phyloP scores from a whole-genome alignment of 2,329 filamentous ascomycete species.

The Clonostachys solani region DNA sequence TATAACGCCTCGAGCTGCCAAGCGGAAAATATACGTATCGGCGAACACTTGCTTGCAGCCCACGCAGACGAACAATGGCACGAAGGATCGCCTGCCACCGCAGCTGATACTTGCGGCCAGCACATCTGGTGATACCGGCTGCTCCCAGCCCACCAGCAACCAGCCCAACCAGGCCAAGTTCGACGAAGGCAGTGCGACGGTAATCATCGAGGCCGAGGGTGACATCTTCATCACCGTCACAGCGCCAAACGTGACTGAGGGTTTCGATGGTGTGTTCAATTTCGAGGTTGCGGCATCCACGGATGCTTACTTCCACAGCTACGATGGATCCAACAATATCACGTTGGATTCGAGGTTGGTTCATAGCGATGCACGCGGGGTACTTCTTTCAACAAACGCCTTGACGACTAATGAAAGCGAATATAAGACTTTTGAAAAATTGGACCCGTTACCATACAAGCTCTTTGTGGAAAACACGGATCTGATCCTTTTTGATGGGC shows the following conservation, averaged over 20 bases:
- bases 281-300: slow-evolving; percentile 80
- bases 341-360: slow-evolving; percentile 65
- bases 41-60: slow-evolving; percentile 82
- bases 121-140: slow-evolving; percentile 27
- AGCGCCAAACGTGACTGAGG: slow-evolving; percentile 59
- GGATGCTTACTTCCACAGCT: slow-evolving; percentile 72
- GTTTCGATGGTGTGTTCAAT: slow-evolving; percentile 65
- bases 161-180: slow-evolving; percentile 37
- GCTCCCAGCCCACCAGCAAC: slow-evolving; percentile 14
- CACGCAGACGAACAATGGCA: slow-evolving; percentile 9
- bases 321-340: slow-evolving; percentile 27
- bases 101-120: slow-evolving; percentile 81
- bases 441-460: slow-evolving; percentile 57
- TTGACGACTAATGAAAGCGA: slow-evolving; percentile 53
- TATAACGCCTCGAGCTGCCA: neutral
- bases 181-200: slow-evolving; percentile 65
- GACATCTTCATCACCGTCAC: slow-evolving; percentile 74
- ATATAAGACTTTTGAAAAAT: slow-evolving; percentile 50
- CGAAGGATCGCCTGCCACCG: slow-evolving; percentile 39
- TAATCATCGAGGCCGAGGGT: slow-evolving; percentile 54
- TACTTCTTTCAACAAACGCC: slow-evolving; percentile 75
- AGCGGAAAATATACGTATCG: slow-evolving; percentile 67
- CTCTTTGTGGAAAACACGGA: slow-evolving; percentile 70
- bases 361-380: slow-evolving; percentile 77
- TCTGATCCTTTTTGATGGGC: slow-evolving; percentile 56